Evolutionary conservation across 257 asterid genomes (phyloP), one percentile per base, ranked within the genome.

Genomic region (Parsonsia alboflavescens): DNA sequence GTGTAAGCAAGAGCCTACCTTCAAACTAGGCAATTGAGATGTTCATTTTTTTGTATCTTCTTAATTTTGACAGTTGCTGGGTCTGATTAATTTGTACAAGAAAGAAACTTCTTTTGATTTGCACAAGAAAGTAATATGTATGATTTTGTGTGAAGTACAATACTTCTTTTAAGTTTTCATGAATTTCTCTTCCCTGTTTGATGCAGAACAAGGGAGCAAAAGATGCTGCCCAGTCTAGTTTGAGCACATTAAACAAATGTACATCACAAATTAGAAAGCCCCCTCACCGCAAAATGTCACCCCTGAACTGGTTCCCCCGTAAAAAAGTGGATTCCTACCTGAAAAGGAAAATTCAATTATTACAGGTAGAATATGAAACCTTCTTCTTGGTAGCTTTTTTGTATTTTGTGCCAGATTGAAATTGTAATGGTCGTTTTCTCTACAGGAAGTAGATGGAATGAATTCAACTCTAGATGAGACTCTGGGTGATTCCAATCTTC

Each of bases 401-500:
- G 65, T 22, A 13, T 28, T 54, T 54, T 39, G 22, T n/a, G 41
- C 39, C 30, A 11, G 67, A 8, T 63, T 57, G 10, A 52, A 50
- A 59, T 64, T 65, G 67, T 68, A 52, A 70, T 75, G 71, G 44
- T 12, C 22, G 28, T n/a, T 13, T 36, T 39, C 76, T 24, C 78
- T 17, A 10, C 85, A 92, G 97, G 91, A 92, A 86, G 96, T 87
- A 67, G 96, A 87, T 74, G 98, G 99, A 24, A 90, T 92, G 96
- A 88, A 82, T 75, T 86, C 81, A 66, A 95, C 97, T 67, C 99
- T 95, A n/a, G 98, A 89, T 76, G 99, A 95, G 82, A 92, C 98
- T 54, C 87, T 95, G 6, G 96, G 94, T 33, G 96, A 90, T 78
- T 86, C 99, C 58, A 90, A 95, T 84, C 99, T 90, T 26, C 98